Conservation (phyloP, 2,329 filamentous ascomycete species). For the Aspergillus udagawae region DNA sequence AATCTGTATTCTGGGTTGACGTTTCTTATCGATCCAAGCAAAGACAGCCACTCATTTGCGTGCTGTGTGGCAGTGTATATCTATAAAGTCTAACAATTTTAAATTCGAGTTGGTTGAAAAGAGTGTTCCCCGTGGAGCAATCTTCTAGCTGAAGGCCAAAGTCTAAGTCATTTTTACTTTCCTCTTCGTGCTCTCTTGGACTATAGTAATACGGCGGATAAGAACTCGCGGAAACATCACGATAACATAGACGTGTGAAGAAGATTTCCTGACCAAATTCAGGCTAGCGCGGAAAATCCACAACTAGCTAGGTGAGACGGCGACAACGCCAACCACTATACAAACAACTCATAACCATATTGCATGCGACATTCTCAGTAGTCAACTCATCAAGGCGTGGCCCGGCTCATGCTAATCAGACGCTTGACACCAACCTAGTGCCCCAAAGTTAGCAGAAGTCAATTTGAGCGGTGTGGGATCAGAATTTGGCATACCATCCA, state of each 20-base stretch:
- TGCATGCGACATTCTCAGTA: not conserved
- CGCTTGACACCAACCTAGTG: conserved; percentile 69
- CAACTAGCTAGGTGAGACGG: not conserved
- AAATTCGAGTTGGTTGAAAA: not conserved
- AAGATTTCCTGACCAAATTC: conserved; percentile 2
- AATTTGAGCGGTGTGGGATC: not conserved
- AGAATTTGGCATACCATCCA: conserved; percentile 68
- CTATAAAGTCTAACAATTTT: not conserved
- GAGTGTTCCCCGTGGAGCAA: not conserved
- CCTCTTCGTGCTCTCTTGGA: not conserved
- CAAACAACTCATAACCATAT: conserved; percentile 10
- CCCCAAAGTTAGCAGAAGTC: not conserved
- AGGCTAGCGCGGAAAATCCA: not conserved
- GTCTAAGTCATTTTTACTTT: not conserved
- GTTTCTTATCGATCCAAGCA: too few species aligned
- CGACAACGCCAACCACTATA: conserved; percentile 2
- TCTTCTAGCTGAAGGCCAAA: not conserved
- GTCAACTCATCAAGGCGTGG: conserved; percentile 54
- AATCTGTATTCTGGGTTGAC: not conserved
- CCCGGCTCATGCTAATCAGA: conserved; percentile 74
- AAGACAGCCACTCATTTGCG: not conserved
- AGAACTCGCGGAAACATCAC: conserved; percentile 6
- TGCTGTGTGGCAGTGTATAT: not conserved
- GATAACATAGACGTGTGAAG: conserved; percentile 15
- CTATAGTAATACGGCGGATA: not conserved